Evolutionary conservation across 1,284 basidiomycete genomes (phyloP), one percentile per base, ranked within the genome.

Genomic region (Crucibulum parvulum): DNA sequence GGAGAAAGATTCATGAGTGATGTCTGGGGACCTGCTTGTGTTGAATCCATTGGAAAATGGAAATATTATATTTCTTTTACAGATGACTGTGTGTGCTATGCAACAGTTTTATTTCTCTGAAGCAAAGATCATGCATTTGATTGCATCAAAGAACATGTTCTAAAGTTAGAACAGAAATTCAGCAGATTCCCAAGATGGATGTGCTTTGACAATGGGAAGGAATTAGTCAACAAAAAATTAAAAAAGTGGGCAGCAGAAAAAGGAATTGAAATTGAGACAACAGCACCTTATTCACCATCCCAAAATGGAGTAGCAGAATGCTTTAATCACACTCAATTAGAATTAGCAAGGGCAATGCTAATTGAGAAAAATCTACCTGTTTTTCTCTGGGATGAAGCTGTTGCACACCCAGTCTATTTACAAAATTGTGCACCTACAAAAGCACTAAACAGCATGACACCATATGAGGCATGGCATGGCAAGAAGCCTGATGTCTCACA

Each of bases 221-320:
- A 75, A 56, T 65, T 67, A 11, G 45, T 72, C 0, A 71, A 70
- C 35, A 16, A 63, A 6, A 41, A 62, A n/a, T 51, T 64, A 1
- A 62, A 60, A 31, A 52, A 56, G 7, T 69, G 61, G 62, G 51
- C 64, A 3, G 53, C n/a, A 8, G 43, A 61, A 43, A 53, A 66
- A 35, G 68, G 69, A 5, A 71, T 69, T n/a, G 50, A 48, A 9
- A 61, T 61, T 3, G 53, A 66, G 52, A 53, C 64, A 1, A 77
- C 70, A 5, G 72, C 73, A 9, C 75, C 76, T 4, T 69, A 80
- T 61, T 75, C 78, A 46, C 70, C 76, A 4, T 62, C 67, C 34
- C 75, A 79, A 51, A 81, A 81, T 56, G 76, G 79, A 16, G 70
- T 77, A 51, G 75, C 77, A 0, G 78, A 82, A 61, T 63, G 73